These are phyloP conservation scores for Ascochyta viciae-villosae DNA, from an alignment of 2,329 filamentous ascomycete genomes.

Conservation along the genomic window DNA sequence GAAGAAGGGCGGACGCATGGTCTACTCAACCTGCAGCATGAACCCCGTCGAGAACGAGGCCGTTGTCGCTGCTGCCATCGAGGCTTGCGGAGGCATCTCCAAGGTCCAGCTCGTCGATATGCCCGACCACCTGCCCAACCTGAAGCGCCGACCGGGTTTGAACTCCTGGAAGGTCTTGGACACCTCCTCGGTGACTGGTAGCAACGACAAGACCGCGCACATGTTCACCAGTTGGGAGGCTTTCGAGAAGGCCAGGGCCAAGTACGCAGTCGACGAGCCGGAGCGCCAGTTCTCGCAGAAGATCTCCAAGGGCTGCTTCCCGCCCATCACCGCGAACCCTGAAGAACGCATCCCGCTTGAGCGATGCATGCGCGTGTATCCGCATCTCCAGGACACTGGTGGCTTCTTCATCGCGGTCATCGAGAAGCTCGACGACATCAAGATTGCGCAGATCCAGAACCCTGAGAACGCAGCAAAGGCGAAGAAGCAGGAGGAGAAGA, in stretches of 20 bases:
- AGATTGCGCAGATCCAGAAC: conserved; percentile 39
- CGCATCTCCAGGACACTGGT: conserved; percentile 93
- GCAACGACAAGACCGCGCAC: conserved; percentile 73
- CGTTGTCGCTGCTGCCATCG: conserved; percentile 85
- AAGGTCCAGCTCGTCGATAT: conserved; percentile 89
- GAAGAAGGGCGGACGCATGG: conserved; percentile 90
- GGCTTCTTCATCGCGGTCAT: conserved; percentile 97
- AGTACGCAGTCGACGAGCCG: conserved; percentile 64
- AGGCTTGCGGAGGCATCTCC: conserved; percentile 81
- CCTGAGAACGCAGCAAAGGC: conserved; percentile 37
- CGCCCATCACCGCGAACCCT: conserved; percentile 63
- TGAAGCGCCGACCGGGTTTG: conserved; percentile 80
- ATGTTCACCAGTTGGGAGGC: conserved; percentile 85
- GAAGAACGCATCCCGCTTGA: conserved; percentile 75
- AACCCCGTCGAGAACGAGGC: conserved; percentile 98
- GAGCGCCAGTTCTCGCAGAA: conserved; percentile 58
- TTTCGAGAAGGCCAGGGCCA: conserved; percentile 72
- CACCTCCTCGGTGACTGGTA: conserved; percentile 34
- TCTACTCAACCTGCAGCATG: conserved; percentile 99
- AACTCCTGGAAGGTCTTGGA: conserved; percentile 85
- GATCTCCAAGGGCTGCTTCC: conserved; percentile 84
- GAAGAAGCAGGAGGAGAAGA: conserved; percentile 30
- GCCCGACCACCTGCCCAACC: conserved; percentile 74
- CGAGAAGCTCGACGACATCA: conserved; percentile 80
- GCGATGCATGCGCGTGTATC: conserved; percentile 91